Evolutionary conservation across 371 early-diverging fungal species (phyloP).

Genomic region (Mucor indicus): DNA sequence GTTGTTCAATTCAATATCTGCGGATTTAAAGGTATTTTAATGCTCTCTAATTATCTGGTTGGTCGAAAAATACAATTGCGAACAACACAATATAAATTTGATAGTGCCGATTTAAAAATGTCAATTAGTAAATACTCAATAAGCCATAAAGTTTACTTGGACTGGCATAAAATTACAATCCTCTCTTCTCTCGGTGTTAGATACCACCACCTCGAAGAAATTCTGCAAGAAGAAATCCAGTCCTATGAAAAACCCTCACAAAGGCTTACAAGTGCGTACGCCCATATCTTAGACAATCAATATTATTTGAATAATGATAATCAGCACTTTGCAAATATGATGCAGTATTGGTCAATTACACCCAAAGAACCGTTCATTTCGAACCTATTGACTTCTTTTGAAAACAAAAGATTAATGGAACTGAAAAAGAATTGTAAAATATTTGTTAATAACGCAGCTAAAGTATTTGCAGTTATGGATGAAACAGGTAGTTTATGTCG

Average conservation of each 20-base stretch:
- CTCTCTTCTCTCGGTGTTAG: conserved; percentile 59
- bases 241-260: background rate
- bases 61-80: conserved; percentile 47
- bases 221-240: conserved; percentile 34
- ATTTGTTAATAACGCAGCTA: conserved; percentile 52
- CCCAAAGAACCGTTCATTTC: conserved; percentile 51
- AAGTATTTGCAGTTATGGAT: conserved; percentile 73
- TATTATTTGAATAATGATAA: conserved; percentile 33
- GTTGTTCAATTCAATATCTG: conserved; percentile 77
- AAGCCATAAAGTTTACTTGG: conserved; percentile 51
- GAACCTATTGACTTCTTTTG: conserved; percentile 45
- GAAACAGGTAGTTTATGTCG: conserved; percentile 63
- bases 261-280: conserved; percentile 36
- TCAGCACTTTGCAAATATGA: conserved; percentile 20
- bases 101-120: conserved; percentile 39
- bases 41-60: conserved; percentile 17
- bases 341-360: conserved; percentile 48
- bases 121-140: conserved; percentile 51
- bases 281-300: conserved; percentile 31
- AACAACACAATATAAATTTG: conserved; percentile 64
- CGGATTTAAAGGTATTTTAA: conserved; percentile 72
- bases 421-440: conserved; percentile 61
- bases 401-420: conserved; percentile 46
- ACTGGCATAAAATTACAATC: conserved; percentile 60
- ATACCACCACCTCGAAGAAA: conserved; percentile 35